phyloP scores from a whole-genome alignment of 1,284 basidiomycete species.

The Cutaneotrichosporon daszewskae region DNA sequence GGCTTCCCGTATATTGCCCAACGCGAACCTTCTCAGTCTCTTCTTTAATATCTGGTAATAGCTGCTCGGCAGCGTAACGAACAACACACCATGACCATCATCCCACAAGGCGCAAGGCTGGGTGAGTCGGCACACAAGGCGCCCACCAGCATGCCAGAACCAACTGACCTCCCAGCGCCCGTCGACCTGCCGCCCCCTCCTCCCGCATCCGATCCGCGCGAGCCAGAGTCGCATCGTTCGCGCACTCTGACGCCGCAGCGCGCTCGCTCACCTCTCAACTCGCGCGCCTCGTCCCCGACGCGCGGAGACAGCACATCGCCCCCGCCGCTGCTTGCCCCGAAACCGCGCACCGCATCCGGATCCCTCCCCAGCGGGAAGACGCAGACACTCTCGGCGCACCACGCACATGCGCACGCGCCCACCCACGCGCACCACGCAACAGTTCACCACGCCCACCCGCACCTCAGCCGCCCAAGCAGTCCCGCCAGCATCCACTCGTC shows the following conservation, averaged over 20 bases:
- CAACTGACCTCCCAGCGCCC: constrained; percentile 24
- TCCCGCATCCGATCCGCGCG: constrained; percentile 40
- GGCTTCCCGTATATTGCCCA: too few species aligned
- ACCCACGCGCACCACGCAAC: too few species aligned
- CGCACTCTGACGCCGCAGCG: constrained; percentile 33
- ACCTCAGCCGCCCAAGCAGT: constrained; percentile 35
- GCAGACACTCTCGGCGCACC: too few species aligned
- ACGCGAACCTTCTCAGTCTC: too few species aligned
- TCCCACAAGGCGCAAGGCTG: constrained; percentile 35
- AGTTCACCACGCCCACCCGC: too few species aligned
- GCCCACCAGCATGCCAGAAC: background rate
- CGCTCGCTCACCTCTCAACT: constrained; percentile 28
- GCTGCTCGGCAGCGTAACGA: too few species aligned
- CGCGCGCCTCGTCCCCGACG: constrained; percentile 29
- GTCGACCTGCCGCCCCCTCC: constrained; percentile 44
- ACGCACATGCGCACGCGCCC: too few species aligned
- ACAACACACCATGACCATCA: constrained; percentile 37
- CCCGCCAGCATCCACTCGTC: constrained; percentile 41
- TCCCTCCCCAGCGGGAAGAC: background rate
- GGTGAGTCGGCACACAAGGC: constrained; percentile 30
- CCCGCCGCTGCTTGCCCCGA: constrained; percentile 16
- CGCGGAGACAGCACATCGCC: constrained; percentile 9
- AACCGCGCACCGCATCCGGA: constrained; percentile 8
- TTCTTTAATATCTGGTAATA: too few species aligned
- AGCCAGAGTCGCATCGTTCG: constrained; percentile 28